These are phyloP conservation scores for Boletellus emodensis DNA, from an alignment of 768 basidiomycete species.

Conservation along the genomic window DNA sequence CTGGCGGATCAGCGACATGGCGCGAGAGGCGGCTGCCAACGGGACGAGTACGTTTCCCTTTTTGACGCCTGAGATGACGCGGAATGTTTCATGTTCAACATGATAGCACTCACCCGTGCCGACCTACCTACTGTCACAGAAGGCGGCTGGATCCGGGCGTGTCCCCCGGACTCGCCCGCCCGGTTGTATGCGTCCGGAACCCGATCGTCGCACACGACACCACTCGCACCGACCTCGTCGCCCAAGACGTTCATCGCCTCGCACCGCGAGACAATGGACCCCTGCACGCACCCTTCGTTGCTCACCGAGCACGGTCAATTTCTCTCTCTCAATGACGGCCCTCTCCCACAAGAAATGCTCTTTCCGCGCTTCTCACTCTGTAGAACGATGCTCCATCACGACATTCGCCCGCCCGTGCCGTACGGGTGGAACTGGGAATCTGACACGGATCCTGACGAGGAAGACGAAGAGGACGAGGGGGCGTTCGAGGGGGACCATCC, in stretches of 20 bases:
- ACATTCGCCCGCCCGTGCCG: constrained; percentile 48
- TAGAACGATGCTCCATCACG: constrained; percentile 47
- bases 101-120: constrained; percentile 24
- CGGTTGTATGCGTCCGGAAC: constrained; percentile 26
- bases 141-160: constrained; percentile 23
- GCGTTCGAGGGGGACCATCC: constrained; percentile 47
- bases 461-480: constrained; percentile 18
- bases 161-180: constrained; percentile 23
- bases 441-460: neutral
- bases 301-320: constrained; percentile 48
- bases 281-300: constrained; percentile 34
- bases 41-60: constrained; percentile 21
- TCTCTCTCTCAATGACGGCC: constrained; percentile 45
- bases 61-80: neutral
- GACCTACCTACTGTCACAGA: constrained; percentile 34
- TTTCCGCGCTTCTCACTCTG: constrained; percentile 54
- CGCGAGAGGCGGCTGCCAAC: constrained; percentile 25
- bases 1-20: constrained; percentile 21
- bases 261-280: constrained; percentile 35
- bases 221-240: neutral
- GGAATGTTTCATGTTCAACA: neutral
- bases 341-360: constrained; percentile 38
- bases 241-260: constrained; percentile 34
- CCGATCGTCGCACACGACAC: neutral
- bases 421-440: constrained; percentile 47